phyloP scores from a whole-genome alignment of 768 basidiomycete species.

The Xerocomellus chrysenteron region DNA sequence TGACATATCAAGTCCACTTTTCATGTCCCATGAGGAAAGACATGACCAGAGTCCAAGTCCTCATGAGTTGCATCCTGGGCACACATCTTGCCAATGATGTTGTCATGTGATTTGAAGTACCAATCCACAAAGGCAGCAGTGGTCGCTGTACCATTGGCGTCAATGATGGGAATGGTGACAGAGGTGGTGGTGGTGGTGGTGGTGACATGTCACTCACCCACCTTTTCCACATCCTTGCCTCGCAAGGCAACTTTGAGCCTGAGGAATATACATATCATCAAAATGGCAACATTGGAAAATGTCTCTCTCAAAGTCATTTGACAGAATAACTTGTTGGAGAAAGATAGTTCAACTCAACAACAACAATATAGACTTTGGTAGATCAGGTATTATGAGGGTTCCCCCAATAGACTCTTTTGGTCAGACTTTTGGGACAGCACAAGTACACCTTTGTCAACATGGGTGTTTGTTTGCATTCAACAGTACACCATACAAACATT shows the following conservation, averaged over 20 bases:
- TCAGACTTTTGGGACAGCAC: too few species aligned
- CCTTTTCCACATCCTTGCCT: slow-evolving; percentile 57
- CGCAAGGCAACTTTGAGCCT: slow-evolving; percentile 50
- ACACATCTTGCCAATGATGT: slow-evolving; percentile 70
- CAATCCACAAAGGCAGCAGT: slow-evolving; percentile 34
- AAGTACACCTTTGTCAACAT: too few species aligned
- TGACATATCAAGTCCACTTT: slow-evolving; percentile 77
- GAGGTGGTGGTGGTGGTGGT: neutral
- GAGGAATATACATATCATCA: slow-evolving; percentile 76
- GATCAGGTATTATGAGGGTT: too few species aligned
- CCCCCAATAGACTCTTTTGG: too few species aligned
- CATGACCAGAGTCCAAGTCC: slow-evolving; percentile 49
- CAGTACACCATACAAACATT: too few species aligned
- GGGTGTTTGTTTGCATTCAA: too few species aligned
- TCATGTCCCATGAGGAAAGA: slow-evolving; percentile 65
- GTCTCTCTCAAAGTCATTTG: slow-evolving; percentile 71
- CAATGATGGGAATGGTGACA: neutral
- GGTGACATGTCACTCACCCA: slow-evolving; percentile 49
- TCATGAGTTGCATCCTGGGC: slow-evolving; percentile 64
- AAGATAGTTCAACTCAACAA: slow-evolving; percentile 28
- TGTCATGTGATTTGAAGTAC: slow-evolving; percentile 73
- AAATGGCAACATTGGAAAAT: slow-evolving; percentile 67
- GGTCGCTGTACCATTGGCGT: neutral
- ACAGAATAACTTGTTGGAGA: slow-evolving; percentile 56
- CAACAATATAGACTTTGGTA: neutral